Conservation (phyloP, 768 basidiomycete species). For the Clitopilus passeckerianus region DNA sequence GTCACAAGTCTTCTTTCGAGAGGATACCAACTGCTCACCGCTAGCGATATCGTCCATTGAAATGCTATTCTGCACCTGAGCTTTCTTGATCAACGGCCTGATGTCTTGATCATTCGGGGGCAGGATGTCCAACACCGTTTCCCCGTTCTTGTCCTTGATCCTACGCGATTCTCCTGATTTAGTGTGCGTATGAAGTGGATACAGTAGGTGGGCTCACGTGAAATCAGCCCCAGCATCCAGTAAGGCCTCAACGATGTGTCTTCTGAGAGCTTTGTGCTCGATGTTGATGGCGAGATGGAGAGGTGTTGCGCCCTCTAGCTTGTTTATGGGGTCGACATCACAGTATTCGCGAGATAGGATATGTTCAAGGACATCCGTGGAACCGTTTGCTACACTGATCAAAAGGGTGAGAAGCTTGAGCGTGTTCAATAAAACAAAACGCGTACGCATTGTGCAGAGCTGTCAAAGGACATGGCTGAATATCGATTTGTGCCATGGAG, state of each 20-base stretch:
- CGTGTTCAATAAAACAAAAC: neutral
- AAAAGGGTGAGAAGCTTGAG: neutral
- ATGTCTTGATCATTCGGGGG: conserved; percentile 48
- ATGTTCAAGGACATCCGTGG: conserved; percentile 60
- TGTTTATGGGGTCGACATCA: conserved; percentile 78
- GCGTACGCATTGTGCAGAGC: conserved; percentile 73
- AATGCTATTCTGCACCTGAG: conserved; percentile 46
- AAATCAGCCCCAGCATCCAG: conserved; percentile 79
- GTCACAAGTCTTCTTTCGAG: neutral
- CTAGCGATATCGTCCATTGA: conserved; percentile 59
- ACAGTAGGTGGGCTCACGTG: conserved; percentile 34
- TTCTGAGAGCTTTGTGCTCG: conserved; percentile 48
- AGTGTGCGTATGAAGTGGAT: neutral
- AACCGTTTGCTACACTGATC: conserved; percentile 50
- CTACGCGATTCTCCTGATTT: conserved; percentile 24
- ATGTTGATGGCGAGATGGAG: conserved; percentile 68
- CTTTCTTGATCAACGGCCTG: conserved; percentile 44
- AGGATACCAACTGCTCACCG: conserved; percentile 31
- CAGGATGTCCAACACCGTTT: conserved; percentile 51
- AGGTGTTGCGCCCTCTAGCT: conserved; percentile 66
- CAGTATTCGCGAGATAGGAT: conserved; percentile 71
- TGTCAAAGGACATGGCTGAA: conserved; percentile 15
- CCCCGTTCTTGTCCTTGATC: conserved; percentile 68
- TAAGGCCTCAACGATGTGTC: conserved; percentile 53
- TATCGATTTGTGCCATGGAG: neutral